Evolutionary conservation across 2,329 filamentous ascomycete species (phyloP).

Genomic region (Aureobasidium sp.): DNA sequence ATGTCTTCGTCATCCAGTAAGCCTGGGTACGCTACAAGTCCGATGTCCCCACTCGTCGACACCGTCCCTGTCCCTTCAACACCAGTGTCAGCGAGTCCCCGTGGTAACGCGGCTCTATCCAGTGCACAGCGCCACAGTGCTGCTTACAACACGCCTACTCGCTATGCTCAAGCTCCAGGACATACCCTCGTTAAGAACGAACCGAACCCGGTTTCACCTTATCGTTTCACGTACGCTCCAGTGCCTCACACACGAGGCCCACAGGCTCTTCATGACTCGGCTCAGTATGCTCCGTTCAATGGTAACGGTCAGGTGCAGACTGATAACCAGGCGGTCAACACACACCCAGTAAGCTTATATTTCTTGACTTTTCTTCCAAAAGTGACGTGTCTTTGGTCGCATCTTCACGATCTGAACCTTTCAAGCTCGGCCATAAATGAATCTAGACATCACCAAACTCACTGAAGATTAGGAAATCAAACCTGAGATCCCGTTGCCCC

Average conservation of each 20-base stretch:
- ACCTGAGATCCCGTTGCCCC: not conserved
- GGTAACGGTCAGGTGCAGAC: not conserved
- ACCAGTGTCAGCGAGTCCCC: not conserved
- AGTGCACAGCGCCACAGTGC: not conserved
- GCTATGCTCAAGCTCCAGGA: not conserved
- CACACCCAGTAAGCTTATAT: not conserved
- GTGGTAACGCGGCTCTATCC: too few species aligned
- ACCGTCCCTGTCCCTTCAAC: not conserved
- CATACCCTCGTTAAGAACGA: not conserved
- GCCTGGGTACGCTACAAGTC: not conserved
- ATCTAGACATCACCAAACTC: not conserved
- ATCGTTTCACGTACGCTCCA: too few species aligned
- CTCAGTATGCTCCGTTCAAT: not conserved
- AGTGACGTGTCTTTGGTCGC: too few species aligned
- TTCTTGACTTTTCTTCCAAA: not conserved
- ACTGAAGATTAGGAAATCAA: not conserved
- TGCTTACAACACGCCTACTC: not conserved
- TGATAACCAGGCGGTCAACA: not conserved
- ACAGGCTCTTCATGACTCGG: not conserved
- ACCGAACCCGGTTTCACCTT: too few species aligned
- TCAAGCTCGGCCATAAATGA: too few species aligned
- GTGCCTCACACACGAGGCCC: not conserved
- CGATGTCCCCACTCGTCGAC: not conserved
- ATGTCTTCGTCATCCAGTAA: not conserved
- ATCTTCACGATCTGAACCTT: too few species aligned